Evolutionary conservation across 1,139 yeast species (phyloP), one percentile per base, ranked within the genome.

Genomic region (Diutina rugosa): DNA sequence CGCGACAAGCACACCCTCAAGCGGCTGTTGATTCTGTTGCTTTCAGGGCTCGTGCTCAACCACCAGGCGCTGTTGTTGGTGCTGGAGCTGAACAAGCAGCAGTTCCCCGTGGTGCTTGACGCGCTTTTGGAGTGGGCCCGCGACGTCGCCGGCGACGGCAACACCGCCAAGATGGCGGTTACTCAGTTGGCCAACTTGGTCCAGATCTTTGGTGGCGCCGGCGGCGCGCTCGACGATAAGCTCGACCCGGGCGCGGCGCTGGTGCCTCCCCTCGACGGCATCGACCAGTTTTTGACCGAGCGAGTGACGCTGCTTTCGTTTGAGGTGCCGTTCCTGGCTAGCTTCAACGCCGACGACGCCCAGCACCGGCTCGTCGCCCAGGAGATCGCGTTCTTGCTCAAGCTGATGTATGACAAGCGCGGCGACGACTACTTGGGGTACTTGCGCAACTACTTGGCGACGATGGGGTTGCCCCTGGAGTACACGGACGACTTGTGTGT

Each of bases 51-150:
- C 54, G 78, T 88, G 29, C 79, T 87, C 61, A 95, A 93, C 69
- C 87, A 88, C 64, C 82, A 85, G 63, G 83, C 95, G 30, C 86
- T 95, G 56, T 74, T 93, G 58, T 80, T 93, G 65, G 73, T 90
- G 56, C 81, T 90, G 1, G 82, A 80, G 60, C 78, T 81, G 41
- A 90, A 89, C 67, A 79, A 81, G 63, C 72, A 75, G 53, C 78
- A 80, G 35, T 76, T 91, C 59, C 88, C 88, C 10, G 72, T 75
- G 18, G 77, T 90, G 10, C 73, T 91, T 59, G 80, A 83, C 60
- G 79, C 84, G 57, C 72, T 90, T 57, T 76, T 90, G 58, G 84
- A 80, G 58, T 87, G 82, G 65, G 79, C 90, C 1, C 81, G 83
- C 57, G 83, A 86, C 61, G 67, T 82, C 57, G 63, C 68, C 3